A percentile compares a stretch with the other conserved stretches of the same genome.
Conservation (phyloP, 1,139 yeast species). For the Pichia sp. region DNA sequence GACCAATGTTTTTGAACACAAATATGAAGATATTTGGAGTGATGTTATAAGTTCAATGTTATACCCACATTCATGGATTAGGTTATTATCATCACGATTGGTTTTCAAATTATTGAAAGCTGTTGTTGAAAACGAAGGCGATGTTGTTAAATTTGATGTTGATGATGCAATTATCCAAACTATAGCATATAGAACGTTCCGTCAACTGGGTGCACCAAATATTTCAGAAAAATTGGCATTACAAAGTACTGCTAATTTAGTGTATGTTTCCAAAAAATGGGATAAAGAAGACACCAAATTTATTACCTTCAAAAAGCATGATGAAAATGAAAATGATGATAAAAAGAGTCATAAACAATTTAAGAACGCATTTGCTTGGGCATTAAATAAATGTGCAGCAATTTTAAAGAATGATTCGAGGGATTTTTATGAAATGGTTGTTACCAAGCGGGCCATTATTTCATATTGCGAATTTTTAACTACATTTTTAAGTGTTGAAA, state of each 20-base stretch:
- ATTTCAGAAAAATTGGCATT: conserved; percentile 59
- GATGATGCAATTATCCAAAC: conserved; percentile 47
- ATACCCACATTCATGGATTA: conserved; percentile 91
- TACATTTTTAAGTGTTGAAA: conserved; percentile 42
- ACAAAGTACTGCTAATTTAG: conserved; percentile 64
- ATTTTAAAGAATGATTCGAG: conserved; percentile 60
- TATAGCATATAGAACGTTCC: conserved; percentile 60
- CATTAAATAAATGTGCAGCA: conserved; percentile 53
- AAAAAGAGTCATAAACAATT: conserved; percentile 24
- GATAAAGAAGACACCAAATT: conserved; percentile 39
- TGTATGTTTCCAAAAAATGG: conserved; percentile 60
- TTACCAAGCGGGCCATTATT: conserved; percentile 61
- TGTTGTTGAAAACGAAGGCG: conserved; percentile 28
- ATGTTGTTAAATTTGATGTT: conserved; percentile 15
- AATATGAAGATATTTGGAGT: conserved; percentile 44
- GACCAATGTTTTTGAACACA: conserved; percentile 30
- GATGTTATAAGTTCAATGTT: conserved; percentile 51
- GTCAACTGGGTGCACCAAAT: conserved; percentile 77
- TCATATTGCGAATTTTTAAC: conserved; percentile 39
- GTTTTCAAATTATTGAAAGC: conserved; percentile 45
- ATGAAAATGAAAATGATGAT: conserved; percentile 27
- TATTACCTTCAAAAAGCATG: conserved; percentile 25
- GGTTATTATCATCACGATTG: conserved; percentile 63
- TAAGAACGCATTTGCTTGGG: conserved; percentile 52
- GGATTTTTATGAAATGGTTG: conserved; percentile 43